Evolutionary conservation across 495 filamentous ascomycete species (phyloP).

Genomic region (Zalerion maritima): DNA sequence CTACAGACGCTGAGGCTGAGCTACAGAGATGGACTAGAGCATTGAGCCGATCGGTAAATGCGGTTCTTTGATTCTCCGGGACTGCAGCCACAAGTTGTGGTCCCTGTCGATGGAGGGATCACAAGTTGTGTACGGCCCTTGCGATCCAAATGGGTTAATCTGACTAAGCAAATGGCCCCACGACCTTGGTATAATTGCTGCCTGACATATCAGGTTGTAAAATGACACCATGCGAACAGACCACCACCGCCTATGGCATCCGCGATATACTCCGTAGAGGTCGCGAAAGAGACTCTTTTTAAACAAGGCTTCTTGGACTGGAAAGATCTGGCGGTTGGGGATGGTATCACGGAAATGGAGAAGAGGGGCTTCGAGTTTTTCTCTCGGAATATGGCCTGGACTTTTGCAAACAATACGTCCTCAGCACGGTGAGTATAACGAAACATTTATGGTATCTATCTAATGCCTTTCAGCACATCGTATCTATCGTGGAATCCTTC

Average conservation of each 20-base stretch:
- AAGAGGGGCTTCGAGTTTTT: slow-evolving; percentile 11
- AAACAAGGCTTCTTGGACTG: slow-evolving; percentile 10
- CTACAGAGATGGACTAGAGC: too few relatives aligned
- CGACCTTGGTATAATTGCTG: slow-evolving; percentile 3
- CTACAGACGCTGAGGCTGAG: too few relatives aligned
- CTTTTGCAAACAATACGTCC: slow-evolving; percentile 7
- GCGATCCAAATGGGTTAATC: slow-evolving; percentile 3
- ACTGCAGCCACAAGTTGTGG: slow-evolving; percentile 2
- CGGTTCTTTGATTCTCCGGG: too few relatives aligned
- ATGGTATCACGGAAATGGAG: slow-evolving; percentile 10
- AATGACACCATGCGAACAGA: slow-evolving; percentile 5
- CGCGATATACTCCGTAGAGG: slow-evolving; percentile 7
- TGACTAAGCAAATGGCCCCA: slow-evolving; percentile 3
- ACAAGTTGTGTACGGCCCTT: slow-evolving; percentile 2
- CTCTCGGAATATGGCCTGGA: slow-evolving; percentile 13
- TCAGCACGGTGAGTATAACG: slow-evolving; percentile 6
- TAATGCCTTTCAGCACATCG: slow-evolving; percentile 12
- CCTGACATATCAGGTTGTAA: slow-evolving; percentile 2
- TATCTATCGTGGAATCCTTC: slow-evolving; percentile 12
- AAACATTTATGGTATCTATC: slow-evolving; percentile 8
- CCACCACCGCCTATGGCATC: slow-evolving; percentile 1
- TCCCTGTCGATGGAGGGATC: slow-evolving; percentile 4
- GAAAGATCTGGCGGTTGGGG: slow-evolving; percentile 11
- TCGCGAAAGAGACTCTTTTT: slow-evolving; percentile 11
- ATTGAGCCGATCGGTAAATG: too few relatives aligned